phyloP scores from a whole-genome alignment of 202 grass and related monocot species.

The Thinopyrum obtusiflorum region DNA sequence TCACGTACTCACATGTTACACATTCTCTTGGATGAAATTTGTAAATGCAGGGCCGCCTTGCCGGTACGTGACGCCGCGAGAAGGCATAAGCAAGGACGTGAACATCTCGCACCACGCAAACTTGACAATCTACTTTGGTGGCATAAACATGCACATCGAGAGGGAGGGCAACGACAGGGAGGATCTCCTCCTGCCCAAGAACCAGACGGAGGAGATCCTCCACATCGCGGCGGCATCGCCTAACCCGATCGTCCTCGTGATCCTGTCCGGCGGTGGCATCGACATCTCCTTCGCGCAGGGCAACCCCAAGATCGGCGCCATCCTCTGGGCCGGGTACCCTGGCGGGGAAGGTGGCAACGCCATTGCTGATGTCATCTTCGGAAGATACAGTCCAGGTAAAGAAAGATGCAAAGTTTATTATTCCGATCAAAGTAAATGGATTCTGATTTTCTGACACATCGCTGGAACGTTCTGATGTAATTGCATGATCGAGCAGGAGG shows the following conservation, averaged over 20 bases:
- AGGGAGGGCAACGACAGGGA: constrained; percentile 19
- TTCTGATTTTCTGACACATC: neutral
- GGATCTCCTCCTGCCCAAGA: constrained; percentile 10
- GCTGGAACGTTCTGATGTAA: neutral
- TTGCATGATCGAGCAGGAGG: constrained; percentile 23
- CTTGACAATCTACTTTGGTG: constrained; percentile 49
- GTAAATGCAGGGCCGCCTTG: constrained; percentile 6
- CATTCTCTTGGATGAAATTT: too few species aligned
- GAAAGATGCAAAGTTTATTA: neutral
- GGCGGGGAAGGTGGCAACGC: constrained; percentile 57
- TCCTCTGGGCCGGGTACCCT: constrained; percentile 12
- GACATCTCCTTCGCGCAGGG: constrained; percentile 30
- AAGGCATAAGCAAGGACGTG: constrained; percentile 13
- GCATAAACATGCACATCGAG: constrained; percentile 54
- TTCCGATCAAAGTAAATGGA: neutral
- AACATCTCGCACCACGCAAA: constrained; percentile 16
- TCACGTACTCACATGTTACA: neutral
- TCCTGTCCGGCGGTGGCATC: constrained; percentile 1
- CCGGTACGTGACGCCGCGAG: neutral
- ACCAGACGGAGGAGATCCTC: constrained; percentile 17
- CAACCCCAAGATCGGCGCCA: constrained; percentile 33
- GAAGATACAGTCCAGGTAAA: constrained; percentile 54
- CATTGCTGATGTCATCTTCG: constrained; percentile 62
- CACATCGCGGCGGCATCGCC: constrained; percentile 13
- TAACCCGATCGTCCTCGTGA: constrained; percentile 61